Conservation (phyloP, 768 basidiomycete genomes). For the Boletus edulis region DNA sequence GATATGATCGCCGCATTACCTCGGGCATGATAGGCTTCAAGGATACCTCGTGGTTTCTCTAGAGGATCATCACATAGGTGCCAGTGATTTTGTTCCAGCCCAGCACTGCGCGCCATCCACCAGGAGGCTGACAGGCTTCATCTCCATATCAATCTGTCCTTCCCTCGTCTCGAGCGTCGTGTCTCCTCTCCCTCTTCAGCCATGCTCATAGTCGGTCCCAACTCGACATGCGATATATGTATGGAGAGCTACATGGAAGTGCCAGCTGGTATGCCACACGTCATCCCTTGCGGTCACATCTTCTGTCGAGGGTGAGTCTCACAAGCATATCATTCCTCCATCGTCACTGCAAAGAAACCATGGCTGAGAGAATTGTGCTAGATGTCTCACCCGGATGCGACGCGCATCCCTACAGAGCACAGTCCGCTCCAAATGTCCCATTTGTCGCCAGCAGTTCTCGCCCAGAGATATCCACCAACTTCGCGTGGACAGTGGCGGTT, state of each 20-base stretch:
- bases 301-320: too few relatives aligned
- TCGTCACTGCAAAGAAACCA: too few relatives aligned
- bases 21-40: too few relatives aligned
- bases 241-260: neutral
- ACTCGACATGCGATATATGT: constrained; percentile 16
- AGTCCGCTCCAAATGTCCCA: constrained; percentile 3
- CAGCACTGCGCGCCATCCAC: too few relatives aligned
- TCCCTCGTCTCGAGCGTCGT: neutral
- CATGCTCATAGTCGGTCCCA: constrained; percentile 11
- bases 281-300: too few relatives aligned
- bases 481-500: neutral
- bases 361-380: neutral
- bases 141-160: neutral
- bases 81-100: too few relatives aligned
- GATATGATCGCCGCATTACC: too few relatives aligned
- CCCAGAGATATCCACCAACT: constrained; percentile 1
- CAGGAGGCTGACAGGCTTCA: neutral
- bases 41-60: neutral
- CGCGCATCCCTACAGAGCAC: too few relatives aligned
- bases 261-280: too few relatives aligned
- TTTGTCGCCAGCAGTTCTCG: constrained; percentile 8
- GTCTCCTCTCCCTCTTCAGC: neutral
- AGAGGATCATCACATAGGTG: neutral
- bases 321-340: too few relatives aligned
- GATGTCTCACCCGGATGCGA: constrained; percentile 8